Percentiles rank a stretch among this genome's conserved stretches.
These are phyloP conservation scores for Calonectria honghensis DNA, from an alignment of 2,329 filamentous ascomycete genomes.

Conservation along the genomic window DNA sequence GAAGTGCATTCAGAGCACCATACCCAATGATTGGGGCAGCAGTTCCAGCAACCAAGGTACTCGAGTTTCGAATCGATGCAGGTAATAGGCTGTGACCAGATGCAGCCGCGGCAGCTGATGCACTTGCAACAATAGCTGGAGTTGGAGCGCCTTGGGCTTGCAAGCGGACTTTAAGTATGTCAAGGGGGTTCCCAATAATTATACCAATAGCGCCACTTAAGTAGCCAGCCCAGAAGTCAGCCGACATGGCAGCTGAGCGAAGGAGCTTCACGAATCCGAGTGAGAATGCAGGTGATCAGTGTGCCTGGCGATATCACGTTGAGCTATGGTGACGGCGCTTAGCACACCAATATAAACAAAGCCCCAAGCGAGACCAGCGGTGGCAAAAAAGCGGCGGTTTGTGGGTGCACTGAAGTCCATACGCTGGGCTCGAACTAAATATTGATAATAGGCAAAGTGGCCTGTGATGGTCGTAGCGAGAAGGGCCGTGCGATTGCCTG, in stretches of 20 bases:
- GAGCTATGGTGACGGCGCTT: constrained; percentile 49
- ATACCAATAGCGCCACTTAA: constrained; percentile 90
- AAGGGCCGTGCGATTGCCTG: constrained; percentile 50
- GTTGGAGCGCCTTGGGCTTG: constrained; percentile 73
- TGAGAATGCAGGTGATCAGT: constrained; percentile 37
- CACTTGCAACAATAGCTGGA: constrained; percentile 30
- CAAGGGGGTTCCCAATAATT: constrained; percentile 90
- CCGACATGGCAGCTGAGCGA: constrained; percentile 75
- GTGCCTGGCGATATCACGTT: constrained; percentile 46
- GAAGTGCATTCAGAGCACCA: constrained; percentile 90
- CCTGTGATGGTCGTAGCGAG: constrained; percentile 50
- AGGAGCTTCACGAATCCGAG: constrained; percentile 32
- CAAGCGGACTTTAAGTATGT: constrained; percentile 78
- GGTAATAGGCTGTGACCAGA: constrained; percentile 35
- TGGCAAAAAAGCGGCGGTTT: constrained; percentile 48
- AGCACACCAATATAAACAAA: constrained; percentile 51
- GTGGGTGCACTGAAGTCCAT: constrained; percentile 46
- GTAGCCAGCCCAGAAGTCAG: constrained; percentile 96
- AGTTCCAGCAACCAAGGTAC: constrained; percentile 76
- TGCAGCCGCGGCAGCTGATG: constrained; percentile 33
- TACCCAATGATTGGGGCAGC: constrained; percentile 92
- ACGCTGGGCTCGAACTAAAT: constrained; percentile 47
- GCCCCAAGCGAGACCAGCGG: constrained; percentile 51
- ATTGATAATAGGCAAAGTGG: constrained; percentile 55
- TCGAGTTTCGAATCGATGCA: constrained; percentile 54